Evolutionary conservation across 768 basidiomycete species (phyloP).

Genomic region (Antrodiella citrinella): DNA sequence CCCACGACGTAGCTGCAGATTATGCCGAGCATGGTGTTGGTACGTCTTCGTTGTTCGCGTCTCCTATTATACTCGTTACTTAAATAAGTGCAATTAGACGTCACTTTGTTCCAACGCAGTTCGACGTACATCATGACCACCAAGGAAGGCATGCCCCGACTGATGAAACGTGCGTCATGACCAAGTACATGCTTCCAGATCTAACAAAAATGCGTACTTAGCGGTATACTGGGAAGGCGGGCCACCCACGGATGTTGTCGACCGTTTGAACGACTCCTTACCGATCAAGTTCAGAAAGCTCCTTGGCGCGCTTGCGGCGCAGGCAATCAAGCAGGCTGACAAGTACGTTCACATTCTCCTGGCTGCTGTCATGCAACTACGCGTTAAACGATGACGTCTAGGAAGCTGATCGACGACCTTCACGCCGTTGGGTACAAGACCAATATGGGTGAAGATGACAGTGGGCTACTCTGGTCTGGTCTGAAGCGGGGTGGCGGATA

Average conservation of each 20-base stretch:
- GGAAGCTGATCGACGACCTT: slow-evolving; percentile 32
- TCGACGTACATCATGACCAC: slow-evolving; percentile 37
- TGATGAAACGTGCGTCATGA: slow-evolving; percentile 22
- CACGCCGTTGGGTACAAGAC: slow-evolving; percentile 28
- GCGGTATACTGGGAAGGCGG: slow-evolving; percentile 37
- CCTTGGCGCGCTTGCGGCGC: slow-evolving; percentile 22
- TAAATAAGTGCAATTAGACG: slow-evolving; percentile 25
- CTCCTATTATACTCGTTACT: background rate
- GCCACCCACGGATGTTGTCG: slow-evolving; percentile 42
- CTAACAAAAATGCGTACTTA: slow-evolving; percentile 7
- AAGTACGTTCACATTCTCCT: slow-evolving; percentile 24
- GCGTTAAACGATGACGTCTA: slow-evolving; percentile 10
- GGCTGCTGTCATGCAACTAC: slow-evolving; percentile 5
- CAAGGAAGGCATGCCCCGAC: slow-evolving; percentile 25
- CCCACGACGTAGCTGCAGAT: slow-evolving; percentile 44
- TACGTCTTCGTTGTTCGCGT: slow-evolving; percentile 9
- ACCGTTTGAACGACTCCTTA: slow-evolving; percentile 43
- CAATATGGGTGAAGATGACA: slow-evolving; percentile 30
- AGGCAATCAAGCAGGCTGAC: slow-evolving; percentile 25
- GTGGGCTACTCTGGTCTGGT: slow-evolving; percentile 26
- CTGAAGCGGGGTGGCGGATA: slow-evolving; percentile 28
- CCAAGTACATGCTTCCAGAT: too few species aligned
- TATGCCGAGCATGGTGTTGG: slow-evolving; percentile 37
- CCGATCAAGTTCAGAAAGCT: slow-evolving; percentile 30
- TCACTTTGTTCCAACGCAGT: slow-evolving; percentile 52